Conservation (phyloP, 2,329 filamentous ascomycete species). For the Claviceps fusiformis region DNA sequence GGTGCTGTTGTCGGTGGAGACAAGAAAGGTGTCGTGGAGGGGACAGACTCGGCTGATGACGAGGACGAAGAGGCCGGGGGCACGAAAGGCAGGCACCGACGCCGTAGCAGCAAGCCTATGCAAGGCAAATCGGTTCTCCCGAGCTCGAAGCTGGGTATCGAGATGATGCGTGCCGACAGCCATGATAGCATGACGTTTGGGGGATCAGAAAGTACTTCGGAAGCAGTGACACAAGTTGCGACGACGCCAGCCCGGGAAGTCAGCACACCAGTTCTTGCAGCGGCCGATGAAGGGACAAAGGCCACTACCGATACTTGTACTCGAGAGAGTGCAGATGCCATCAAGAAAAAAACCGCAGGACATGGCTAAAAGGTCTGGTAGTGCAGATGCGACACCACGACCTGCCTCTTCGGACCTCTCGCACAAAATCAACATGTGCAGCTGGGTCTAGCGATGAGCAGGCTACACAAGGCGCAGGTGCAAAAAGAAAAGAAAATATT, state of each 20-base stretch:
- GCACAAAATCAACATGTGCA: background rate
- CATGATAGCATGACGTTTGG: constrained; percentile 59
- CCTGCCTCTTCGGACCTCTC: constrained; percentile 12
- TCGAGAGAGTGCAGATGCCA: constrained; percentile 9
- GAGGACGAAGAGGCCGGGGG: constrained; percentile 76
- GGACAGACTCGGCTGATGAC: constrained; percentile 78
- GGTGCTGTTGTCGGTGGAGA: constrained; percentile 44
- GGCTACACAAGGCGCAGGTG: constrained; percentile 25
- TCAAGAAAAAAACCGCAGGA: background rate
- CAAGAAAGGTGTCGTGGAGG: constrained; percentile 54
- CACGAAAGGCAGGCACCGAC: constrained; percentile 30
- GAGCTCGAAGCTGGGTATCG: constrained; percentile 80
- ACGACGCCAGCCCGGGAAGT: constrained; percentile 34
- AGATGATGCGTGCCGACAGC: constrained; percentile 97
- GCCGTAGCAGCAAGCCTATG: constrained; percentile 26
- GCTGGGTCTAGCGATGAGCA: constrained; percentile 18
- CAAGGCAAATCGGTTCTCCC: constrained; percentile 43
- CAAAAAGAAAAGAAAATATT: background rate
- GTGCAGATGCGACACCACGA: constrained; percentile 19
- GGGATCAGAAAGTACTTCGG: constrained; percentile 35
- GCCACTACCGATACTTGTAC: background rate
- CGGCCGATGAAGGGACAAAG: background rate
- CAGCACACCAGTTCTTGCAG: constrained; percentile 17
- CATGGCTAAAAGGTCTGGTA: background rate
- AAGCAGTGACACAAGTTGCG: constrained; percentile 36